Percentiles rank a stretch among this genome's conserved stretches.
Evolutionary conservation across 2,329 filamentous ascomycete genomes (phyloP).

Genomic region (Lasiodiplodia theobromae): DNA sequence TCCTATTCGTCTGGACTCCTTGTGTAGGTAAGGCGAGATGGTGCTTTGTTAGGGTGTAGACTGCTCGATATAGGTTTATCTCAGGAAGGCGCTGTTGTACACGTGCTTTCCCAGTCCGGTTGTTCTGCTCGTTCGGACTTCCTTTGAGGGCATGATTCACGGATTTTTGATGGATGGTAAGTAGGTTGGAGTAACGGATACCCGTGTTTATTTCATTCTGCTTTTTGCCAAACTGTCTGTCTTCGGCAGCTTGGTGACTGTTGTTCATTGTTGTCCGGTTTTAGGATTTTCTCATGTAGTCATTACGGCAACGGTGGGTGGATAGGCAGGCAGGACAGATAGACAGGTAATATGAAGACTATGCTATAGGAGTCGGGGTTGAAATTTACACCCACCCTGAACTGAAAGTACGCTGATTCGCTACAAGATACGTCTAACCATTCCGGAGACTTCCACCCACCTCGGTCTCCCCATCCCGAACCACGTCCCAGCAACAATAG

Average conservation of each 20-base stretch:
- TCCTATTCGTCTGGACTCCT: neutral
- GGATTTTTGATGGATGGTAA: neutral
- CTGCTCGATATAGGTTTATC: neutral
- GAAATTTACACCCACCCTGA: too few species aligned
- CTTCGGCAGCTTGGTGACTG: neutral
- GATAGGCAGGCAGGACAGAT: neutral
- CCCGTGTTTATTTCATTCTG: neutral
- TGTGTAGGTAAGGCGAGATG: neutral
- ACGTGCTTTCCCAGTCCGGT: too few species aligned
- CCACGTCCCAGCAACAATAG: neutral
- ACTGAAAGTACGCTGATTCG: too few species aligned
- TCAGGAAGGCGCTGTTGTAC: too few species aligned
- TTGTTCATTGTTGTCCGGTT: neutral
- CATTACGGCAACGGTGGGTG: neutral
- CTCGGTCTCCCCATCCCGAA: neutral
- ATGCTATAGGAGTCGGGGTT: too few species aligned
- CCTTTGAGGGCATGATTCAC: neutral
- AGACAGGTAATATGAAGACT: neutral
- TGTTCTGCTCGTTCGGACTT: neutral
- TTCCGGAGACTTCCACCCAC: neutral
- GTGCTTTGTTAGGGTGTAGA: neutral
- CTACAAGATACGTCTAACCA: too few species aligned
- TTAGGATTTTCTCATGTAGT: neutral
- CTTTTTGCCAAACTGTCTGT: neutral
- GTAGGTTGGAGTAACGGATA: neutral